Evolutionary conservation across 495 filamentous ascomycete species (phyloP), one percentile per base, ranked within the genome.

Genomic region (Aspergillus mulundensis): DNA sequence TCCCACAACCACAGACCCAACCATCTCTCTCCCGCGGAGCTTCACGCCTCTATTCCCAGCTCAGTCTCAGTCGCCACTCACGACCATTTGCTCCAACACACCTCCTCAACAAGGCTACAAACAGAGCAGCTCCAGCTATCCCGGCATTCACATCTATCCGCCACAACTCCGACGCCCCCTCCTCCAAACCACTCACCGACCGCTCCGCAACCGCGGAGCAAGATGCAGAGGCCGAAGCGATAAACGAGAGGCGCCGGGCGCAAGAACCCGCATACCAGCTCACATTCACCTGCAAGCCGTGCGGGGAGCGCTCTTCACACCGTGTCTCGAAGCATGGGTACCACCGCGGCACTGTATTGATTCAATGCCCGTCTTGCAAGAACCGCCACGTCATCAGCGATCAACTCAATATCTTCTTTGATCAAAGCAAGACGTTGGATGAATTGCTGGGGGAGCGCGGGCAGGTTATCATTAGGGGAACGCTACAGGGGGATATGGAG

Each of bases 211-310:
- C 56, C 18, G 32, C 67, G 0, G 53, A 69, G 16, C 58, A 55
- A 24, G 66, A 72, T 30, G 69, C 70, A 14, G 63, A 66, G 47
- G 65, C 66, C 46, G 66, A 53, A 24, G 66, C 64, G 56, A 64
- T 62, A 34, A 74, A 69, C 59, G 48, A 58, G 25, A 53, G 64
- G 3, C 74, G 74, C 21, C 66, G 70, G 39, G 71, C 68, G 36
- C 69, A 79, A 36, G 80, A 86, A 55, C 89, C 90, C 16, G 79
- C 85, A 36, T 98, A 97, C 73, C 76, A 87, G 46, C 76, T 97
- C 23, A 86, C 82, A 11, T 96, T 99, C 67, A 99, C 95, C 57
- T 99, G 94, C 81, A 86, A 84, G 53, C 90, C 90, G 20, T 99
- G 94, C 76, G 69, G 68, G 10, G 64, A 78, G 5, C 85, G 95